Conservation (phyloP, 2,329 filamentous ascomycete genomes). For the Byssothecium circinans region DNA sequence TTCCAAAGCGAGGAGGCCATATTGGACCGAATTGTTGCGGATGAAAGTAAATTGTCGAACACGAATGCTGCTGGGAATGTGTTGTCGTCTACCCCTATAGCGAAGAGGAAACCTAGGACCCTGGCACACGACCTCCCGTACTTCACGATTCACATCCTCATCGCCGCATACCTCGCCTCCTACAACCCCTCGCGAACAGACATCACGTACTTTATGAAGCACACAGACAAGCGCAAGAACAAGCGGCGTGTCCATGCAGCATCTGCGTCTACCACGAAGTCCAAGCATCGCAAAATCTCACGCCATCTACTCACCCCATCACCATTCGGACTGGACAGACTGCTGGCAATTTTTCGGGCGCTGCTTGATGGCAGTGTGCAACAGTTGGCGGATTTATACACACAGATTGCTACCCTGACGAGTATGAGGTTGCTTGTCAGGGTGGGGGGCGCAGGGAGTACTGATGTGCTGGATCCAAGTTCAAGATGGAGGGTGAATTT, state of each 20-base stretch:
- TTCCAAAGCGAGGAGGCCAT: slow-evolving; percentile 75
- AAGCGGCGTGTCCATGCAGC: slow-evolving; percentile 43
- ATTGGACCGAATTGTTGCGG: slow-evolving; percentile 60
- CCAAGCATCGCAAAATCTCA: slow-evolving; percentile 71
- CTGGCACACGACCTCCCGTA: slow-evolving; percentile 62
- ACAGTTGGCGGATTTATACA: slow-evolving; percentile 52
- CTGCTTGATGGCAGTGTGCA: slow-evolving; percentile 55
- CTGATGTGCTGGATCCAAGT: slow-evolving; percentile 67
- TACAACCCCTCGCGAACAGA: slow-evolving; percentile 78
- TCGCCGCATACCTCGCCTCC: slow-evolving; percentile 78
- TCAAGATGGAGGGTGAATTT: slow-evolving; percentile 78
- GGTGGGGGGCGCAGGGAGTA: slow-evolving; percentile 60
- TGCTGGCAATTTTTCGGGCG: slow-evolving; percentile 75
- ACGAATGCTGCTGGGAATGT: neutral
- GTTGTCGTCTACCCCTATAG: slow-evolving; percentile 9
- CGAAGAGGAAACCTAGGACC: slow-evolving; percentile 18
- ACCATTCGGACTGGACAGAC: slow-evolving; percentile 74
- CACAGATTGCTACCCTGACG: slow-evolving; percentile 68
- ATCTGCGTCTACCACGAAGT: slow-evolving; percentile 13
- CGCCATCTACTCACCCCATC: slow-evolving; percentile 76
- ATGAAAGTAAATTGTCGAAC: neutral
- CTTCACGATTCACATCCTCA: slow-evolving; percentile 71
- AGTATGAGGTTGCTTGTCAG: slow-evolving; percentile 68
- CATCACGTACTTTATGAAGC: slow-evolving; percentile 73
- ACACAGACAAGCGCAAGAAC: slow-evolving; percentile 55